These are phyloP conservation scores for Trichosporon faecale DNA, from an alignment of 1,284 basidiomycete species.

Conservation along the genomic window DNA sequence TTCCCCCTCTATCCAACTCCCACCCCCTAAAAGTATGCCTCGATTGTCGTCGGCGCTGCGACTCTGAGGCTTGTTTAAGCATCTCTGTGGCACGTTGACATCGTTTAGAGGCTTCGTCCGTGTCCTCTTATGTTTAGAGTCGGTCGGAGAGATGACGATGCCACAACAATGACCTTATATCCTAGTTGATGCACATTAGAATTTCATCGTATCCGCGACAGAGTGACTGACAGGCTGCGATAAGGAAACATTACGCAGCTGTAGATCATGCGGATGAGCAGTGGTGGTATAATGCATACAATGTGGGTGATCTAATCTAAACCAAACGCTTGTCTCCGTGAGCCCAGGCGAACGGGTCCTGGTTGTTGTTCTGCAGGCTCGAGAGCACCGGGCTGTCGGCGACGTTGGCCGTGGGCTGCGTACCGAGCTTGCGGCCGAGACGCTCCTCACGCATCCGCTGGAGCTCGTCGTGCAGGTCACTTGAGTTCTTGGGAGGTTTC, in stretches of 20 bases:
- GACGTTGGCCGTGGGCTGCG: neutral
- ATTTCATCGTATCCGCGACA: neutral
- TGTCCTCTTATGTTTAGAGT: conserved; percentile 38
- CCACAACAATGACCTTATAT: conserved; percentile 20
- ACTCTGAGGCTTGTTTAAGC: conserved; percentile 37
- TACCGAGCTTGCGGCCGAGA: conserved; percentile 10
- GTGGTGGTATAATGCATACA: conserved; percentile 22
- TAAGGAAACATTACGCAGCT: neutral
- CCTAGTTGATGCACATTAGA: conserved; percentile 10
- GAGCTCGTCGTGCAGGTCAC: conserved; percentile 40
- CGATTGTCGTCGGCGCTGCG: conserved; percentile 34
- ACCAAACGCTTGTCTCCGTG: conserved; percentile 27
- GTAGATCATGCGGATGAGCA: conserved; percentile 9
- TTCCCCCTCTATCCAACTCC: conserved; percentile 16
- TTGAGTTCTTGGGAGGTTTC: conserved; percentile 39
- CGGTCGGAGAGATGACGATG: conserved; percentile 35
- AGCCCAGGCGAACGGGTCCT: conserved; percentile 22
- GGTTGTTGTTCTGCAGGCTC: neutral
- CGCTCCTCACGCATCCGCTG: conserved; percentile 36
- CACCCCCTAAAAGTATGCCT: conserved; percentile 23
- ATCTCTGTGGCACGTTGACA: conserved; percentile 38
- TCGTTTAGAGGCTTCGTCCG: conserved; percentile 35
- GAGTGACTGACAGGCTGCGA: neutral
- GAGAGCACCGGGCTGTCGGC: neutral
- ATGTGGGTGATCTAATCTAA: conserved; percentile 13